Base-by-base conservation (phyloP, 345 rosid genomes). In the Ceriops decandra region DNA sequence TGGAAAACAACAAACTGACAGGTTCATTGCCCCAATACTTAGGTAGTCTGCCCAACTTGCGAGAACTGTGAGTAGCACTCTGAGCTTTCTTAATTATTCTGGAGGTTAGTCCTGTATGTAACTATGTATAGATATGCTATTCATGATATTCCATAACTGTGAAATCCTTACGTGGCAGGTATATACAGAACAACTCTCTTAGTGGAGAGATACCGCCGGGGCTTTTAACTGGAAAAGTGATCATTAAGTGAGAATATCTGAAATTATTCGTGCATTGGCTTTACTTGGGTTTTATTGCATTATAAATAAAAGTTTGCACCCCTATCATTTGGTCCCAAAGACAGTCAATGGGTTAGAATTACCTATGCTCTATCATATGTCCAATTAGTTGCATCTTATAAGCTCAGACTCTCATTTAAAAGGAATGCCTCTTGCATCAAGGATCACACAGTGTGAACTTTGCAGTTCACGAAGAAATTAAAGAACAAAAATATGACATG, bases 21-120 rank as follows among this genome's bases (percentile, higher is more conserved):
- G 99, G 97, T 63, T 78, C 84, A n/a, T 79, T 95, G 68, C 98
- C 99, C 62, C 68, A 86, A 60, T 88, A 75, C 82, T 82, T 88
- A 33, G 86, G 75, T 28, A 84, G 76, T 73, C 84, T 95, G 65
- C 87, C 92, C 51, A 85, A 74, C 80, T 81, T 95, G 67, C 84
- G 80, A 51, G 99, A 87, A 84, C 57, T 95, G 98, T 95, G 84
- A 9, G 97, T 83, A 69, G 57, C 62, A 52, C 35, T 22, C 47
- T 57, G 21, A 61, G 53, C n/a, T 54, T 54, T 35, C 13, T n/a
- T 24, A 13, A 51, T 15, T 26, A 42, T 35, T 9, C 42, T 22
- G 11, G 26, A 49, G 26, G 19, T 27, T 62, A 61, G 3, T 9
- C 53, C 21, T 21, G 7, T 27, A 28, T 13, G 36, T 33, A 33